phyloP scores from a whole-genome alignment of 805 yeast species.

The Kockiozyma suomiensis region DNA sequence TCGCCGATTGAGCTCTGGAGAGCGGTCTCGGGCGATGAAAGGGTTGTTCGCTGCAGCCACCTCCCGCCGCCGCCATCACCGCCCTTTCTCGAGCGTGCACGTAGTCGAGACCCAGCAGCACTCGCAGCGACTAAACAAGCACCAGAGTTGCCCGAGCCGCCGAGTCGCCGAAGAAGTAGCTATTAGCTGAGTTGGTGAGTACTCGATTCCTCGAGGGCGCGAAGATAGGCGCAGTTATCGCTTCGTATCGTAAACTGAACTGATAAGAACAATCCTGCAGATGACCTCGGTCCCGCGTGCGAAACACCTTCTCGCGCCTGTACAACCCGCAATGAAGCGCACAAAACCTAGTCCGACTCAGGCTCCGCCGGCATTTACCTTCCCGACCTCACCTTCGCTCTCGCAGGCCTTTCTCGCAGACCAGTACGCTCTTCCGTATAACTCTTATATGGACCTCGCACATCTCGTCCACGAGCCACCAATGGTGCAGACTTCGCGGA shows the following conservation, averaged over 20 bases:
- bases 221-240: too few species aligned
- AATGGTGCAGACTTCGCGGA: conserved; percentile 50
- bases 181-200: conserved; percentile 7
- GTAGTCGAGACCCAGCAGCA: background rate
- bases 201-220: background rate
- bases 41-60: conserved; percentile 7
- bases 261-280: conserved; percentile 7
- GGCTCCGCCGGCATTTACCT: conserved; percentile 22
- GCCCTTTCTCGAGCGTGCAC: conserved; percentile 7
- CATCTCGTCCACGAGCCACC: conserved; percentile 20
- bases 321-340: conserved; percentile 13
- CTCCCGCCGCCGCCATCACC: conserved; percentile 15
- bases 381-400: conserved; percentile 34
- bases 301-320: conserved; percentile 11
- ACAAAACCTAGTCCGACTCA: conserved; percentile 9
- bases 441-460: conserved; percentile 31
- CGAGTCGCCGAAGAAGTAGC: conserved; percentile 4
- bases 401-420: conserved; percentile 29
- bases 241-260: background rate
- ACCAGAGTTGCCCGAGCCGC: conserved; percentile 4
- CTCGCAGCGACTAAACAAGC: background rate
- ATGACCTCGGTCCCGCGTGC: conserved; percentile 18
- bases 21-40: background rate
- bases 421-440: conserved; percentile 29
- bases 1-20: background rate